Evolutionary conservation across 1,284 basidiomycete species (phyloP), one percentile per base, ranked within the genome.

Genomic region (Fomitopsis schrenkii): DNA sequence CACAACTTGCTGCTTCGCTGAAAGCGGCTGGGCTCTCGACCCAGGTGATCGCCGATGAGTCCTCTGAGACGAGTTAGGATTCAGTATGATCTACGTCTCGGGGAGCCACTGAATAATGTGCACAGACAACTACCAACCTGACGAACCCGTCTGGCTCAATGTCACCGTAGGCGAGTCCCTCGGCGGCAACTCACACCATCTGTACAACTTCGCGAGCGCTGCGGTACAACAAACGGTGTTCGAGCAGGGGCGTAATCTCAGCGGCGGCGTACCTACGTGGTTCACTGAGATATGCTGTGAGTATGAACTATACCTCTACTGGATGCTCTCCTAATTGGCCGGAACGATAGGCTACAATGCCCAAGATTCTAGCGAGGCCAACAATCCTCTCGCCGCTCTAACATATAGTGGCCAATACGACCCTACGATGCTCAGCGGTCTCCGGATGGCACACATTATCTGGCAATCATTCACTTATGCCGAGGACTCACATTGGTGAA

Each of bases 11-110:
- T 14, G 46, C 64, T 4, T 65, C 69, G 14, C 63, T 72, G 9
- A 64, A 65, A 53, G 58, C 52, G 3, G 53, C 42, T 2, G 60
- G 59, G 36, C 59, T 58, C 33, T 63, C 58, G 26, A 65, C 62
- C 26, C 66, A 62, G 10, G 68, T 71, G 60, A 70, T 70, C 59
- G 66, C 67, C 2, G 69, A 70, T 55, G 70, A 73, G 57, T 67
- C 66, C 2, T 66, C 65, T 19, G 56, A 36, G 3, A 54, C 52
- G 5, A 38, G 52, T 54, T 1, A 28, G 52, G 19, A 9, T 12
- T 19, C 10, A 10, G 33, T 7, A 17, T 38, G 17, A 5, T 10
- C 9, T 17, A n/a, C 14, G 12, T 33, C 1, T 33, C 2, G 48
- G 14, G 1, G 14, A 1, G 1, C 17, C 15, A 2, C 3, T 33